Evolutionary conservation across 805 yeast species (phyloP).

Genomic region (Hemisphaericaspora nanyangensis): DNA sequence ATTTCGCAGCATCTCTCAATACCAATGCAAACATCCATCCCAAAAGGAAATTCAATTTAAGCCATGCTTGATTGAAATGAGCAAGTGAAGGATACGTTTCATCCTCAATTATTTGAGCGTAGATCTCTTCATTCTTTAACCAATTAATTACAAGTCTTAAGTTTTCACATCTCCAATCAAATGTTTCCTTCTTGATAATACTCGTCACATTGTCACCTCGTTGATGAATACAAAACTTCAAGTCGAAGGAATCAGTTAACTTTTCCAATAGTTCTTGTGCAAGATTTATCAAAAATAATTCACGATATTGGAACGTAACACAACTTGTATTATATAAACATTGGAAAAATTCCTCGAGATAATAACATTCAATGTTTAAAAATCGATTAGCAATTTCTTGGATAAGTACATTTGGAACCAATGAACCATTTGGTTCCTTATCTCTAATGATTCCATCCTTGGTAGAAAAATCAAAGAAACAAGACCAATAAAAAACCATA

Average conservation of each 20-base stretch:
- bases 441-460: conserved; percentile 3
- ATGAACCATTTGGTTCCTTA: not conserved
- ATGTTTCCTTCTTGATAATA: too few species aligned
- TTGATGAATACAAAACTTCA: not conserved
- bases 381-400: conserved; percentile 3
- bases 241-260: conserved; percentile 3
- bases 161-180: conserved; percentile 4
- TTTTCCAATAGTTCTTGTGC: conserved; percentile 6
- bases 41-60: conserved; percentile 17
- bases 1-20: not conserved
- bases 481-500: conserved; percentile 16
- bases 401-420: not conserved
- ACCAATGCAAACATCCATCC: conserved; percentile 19
- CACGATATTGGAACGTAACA: not conserved
- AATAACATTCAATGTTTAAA: conserved; percentile 5
- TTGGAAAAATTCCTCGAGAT: conserved; percentile 7
- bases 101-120: conserved; percentile 14
- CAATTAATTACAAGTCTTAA: conserved; percentile 2
- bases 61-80: conserved; percentile 22
- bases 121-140: conserved; percentile 3
- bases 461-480: conserved; percentile 1
- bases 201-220: not conserved
- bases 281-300: conserved; percentile 4
- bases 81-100: conserved; percentile 15
- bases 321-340: not conserved